phyloP scores from a whole-genome alignment of 441 rosid species.

The Erysimum cheiri region DNA sequence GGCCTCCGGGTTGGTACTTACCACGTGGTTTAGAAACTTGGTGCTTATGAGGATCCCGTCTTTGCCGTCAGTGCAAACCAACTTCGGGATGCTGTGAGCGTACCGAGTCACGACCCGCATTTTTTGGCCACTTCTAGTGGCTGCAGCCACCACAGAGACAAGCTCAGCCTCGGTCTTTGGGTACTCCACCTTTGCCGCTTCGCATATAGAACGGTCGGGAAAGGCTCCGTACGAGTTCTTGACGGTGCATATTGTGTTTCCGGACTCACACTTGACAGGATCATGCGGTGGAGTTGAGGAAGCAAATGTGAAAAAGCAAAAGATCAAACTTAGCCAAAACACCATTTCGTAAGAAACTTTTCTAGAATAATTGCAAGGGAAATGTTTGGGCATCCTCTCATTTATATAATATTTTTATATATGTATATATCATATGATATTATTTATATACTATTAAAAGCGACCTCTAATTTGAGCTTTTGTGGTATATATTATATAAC shows the following conservation, averaged over 20 bases:
- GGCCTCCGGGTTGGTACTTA: conserved; percentile 45
- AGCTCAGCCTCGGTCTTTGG: conserved; percentile 68
- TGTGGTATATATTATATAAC: not conserved
- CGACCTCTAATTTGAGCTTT: not conserved
- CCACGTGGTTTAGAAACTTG: conserved; percentile 49
- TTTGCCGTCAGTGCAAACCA: conserved; percentile 66
- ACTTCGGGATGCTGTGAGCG: conserved; percentile 73
- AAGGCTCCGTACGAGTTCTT: conserved; percentile 67
- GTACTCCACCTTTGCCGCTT: conserved; percentile 53
- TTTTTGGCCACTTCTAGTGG: conserved; percentile 56
- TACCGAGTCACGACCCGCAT: conserved; percentile 72
- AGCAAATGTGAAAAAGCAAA: conserved; percentile 6
- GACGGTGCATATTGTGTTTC: conserved; percentile 56
- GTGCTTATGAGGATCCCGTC: conserved; percentile 82
- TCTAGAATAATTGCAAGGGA: too few relatives aligned
- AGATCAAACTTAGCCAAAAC: conserved; percentile 25
- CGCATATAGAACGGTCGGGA: conserved; percentile 4
- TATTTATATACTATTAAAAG: not conserved
- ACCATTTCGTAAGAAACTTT: conserved; percentile 13
- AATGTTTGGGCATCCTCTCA: too few relatives aligned
- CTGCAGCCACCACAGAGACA: conserved; percentile 55
- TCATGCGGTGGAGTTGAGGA: conserved; percentile 62
- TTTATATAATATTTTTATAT: too few relatives aligned
- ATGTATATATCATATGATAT: not conserved
- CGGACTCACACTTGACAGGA: conserved; percentile 59